Evolutionary conservation across 2,329 filamentous ascomycete species (phyloP).

Genomic region (Monosporascus sp.): DNA sequence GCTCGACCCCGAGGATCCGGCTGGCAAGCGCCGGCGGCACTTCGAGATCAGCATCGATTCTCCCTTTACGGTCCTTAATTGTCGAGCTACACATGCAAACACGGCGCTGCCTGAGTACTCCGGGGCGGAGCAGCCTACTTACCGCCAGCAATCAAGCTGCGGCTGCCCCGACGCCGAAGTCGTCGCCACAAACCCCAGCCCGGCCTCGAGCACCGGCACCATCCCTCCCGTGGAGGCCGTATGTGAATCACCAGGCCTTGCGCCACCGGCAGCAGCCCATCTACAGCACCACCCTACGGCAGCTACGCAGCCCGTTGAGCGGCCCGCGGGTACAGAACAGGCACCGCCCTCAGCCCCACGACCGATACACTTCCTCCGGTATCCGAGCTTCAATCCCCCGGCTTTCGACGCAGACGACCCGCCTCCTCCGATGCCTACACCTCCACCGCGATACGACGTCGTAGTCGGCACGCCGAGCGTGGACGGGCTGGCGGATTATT

Average conservation of each 20-base stretch:
- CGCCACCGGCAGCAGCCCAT: conserved; percentile 53
- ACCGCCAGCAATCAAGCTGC: conserved; percentile 43
- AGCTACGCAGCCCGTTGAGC: conserved; percentile 21
- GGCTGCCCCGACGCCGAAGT: conserved; percentile 48
- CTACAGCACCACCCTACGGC: conserved; percentile 31
- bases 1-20: conserved; percentile 70
- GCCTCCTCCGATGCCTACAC: conserved; percentile 64
- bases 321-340: conserved; percentile 7
- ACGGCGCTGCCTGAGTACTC: conserved; percentile 77
- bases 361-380: conserved; percentile 78
- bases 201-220: conserved; percentile 55
- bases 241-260: conserved; percentile 27
- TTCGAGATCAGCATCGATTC: conserved; percentile 97
- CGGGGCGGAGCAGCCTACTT: conserved; percentile 46
- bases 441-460: conserved; percentile 77
- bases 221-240: conserved; percentile 35
- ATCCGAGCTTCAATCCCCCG: conserved; percentile 83
- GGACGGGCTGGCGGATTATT: conserved; percentile 78
- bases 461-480: conserved; percentile 67
- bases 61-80: conserved; percentile 88
- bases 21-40: conserved; percentile 68
- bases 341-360: conserved; percentile 60
- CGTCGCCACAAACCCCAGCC: conserved; percentile 55
- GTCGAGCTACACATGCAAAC: conserved; percentile 87
- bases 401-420: conserved; percentile 78